A percentile compares a stretch with the other conserved stretches of the same genome.
Evolutionary conservation across 176 grass and related monocot species (phyloP).

Genomic region (Zea mays): DNA sequence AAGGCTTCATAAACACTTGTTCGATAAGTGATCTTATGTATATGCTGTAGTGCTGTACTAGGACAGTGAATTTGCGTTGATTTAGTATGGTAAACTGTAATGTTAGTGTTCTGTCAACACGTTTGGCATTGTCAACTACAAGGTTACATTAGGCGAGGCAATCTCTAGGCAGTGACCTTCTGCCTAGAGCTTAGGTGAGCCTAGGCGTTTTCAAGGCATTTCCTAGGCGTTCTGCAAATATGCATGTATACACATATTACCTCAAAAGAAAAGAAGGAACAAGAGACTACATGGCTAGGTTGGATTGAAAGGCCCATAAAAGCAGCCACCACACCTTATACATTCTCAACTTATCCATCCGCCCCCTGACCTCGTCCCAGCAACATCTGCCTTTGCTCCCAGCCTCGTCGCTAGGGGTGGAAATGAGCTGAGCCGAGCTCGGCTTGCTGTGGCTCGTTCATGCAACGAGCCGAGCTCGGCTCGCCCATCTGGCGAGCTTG

Average conservation of each 20-base stretch:
- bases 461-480: too few species aligned
- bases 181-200: background rate
- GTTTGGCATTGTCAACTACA: constrained; percentile 3
- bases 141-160: background rate
- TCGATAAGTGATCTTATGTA: background rate
- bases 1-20: background rate
- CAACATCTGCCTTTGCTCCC: background rate
- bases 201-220: background rate
- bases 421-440: too few species aligned
- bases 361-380: background rate
- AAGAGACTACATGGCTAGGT: background rate
- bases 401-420: too few species aligned
- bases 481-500: too few species aligned
- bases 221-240: background rate
- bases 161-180: background rate
- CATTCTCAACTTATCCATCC: background rate
- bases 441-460: too few species aligned
- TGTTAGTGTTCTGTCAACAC: background rate
- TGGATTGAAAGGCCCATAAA: background rate
- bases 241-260: background rate
- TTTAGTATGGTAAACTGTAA: constrained; percentile 8
- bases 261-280: background rate
- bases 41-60: background rate
- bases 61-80: background rate
- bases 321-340: background rate